Base-by-base conservation (phyloP, 176 grass and related monocot species). In the Dendrocalamus sinicus region DNA sequence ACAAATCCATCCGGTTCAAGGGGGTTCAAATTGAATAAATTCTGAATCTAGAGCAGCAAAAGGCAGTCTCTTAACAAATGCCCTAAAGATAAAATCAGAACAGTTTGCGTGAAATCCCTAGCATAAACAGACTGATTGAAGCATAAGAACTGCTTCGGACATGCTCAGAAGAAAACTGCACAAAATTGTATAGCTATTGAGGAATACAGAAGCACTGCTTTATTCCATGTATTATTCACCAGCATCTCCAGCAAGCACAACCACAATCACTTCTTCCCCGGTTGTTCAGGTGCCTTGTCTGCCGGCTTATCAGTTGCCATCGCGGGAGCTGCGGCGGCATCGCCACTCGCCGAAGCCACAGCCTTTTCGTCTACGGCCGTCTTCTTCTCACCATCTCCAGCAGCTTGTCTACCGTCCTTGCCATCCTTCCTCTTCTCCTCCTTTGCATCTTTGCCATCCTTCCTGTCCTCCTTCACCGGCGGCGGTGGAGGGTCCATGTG, bases 401-500 rank as follows among this genome's bases (percentile, higher is more conserved):
- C 74, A 6, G 7, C 52, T 30, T 87, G 51, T 17, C 46, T 59
- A 6, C n/a, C 80, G 28, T 82, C 72, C 10, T 57, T 85, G 3
- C 54, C 54, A 58, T 26, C 71, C 41, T 89, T 75, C 26, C 78
- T 74, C 2, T 51, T 32, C 3, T 80, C 77, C 72, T 88, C 54
- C 55, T 77, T 61, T 43, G 55, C 20, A 1, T 15, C 48, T 14
- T 15, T 51, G 13, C 12, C 48, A 15, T 51, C 48, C 43, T 89
- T 79, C 26, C 82, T 82, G 8, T 51, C 43, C 2, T 83, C 78
- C 66, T 88, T 88, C 15, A 8, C 30, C 53, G 67, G 55, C 4
- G 75, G 72, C 0, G 71, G 81, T 0, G 88, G 77, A 10, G 88
- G 88, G 63, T 65, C 90, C 94, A 95, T 93, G 77, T 93, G 94